Evolutionary conservation across 805 yeast genomes (phyloP).

Genomic region (Hanseniaspora lindneri): DNA sequence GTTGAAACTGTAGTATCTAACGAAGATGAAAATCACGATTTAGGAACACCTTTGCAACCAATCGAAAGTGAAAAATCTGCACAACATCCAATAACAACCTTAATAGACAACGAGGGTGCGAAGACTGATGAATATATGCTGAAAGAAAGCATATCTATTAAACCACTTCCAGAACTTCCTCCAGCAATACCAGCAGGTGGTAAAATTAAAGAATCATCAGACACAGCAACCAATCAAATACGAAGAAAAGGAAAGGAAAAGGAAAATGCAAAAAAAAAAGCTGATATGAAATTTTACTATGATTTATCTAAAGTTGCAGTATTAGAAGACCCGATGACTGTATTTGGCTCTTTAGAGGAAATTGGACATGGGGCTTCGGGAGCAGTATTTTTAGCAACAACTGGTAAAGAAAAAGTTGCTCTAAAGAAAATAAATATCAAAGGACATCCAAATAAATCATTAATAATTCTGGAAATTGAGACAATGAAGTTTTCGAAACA

Average conservation of each 20-base stretch:
- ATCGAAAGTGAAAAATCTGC: neutral
- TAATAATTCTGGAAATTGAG: constrained; percentile 85
- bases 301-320: constrained; percentile 49
- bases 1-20: constrained; percentile 27
- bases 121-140: too few relatives aligned
- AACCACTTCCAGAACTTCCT: neutral
- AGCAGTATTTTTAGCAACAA: constrained; percentile 79
- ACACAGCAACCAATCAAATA: too few relatives aligned
- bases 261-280: constrained; percentile 68
- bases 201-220: too few relatives aligned
- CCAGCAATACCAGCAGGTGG: constrained; percentile 8
- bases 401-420: constrained; percentile 51
- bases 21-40: neutral
- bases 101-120: too few relatives aligned
- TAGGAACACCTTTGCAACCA: neutral
- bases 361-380: constrained; percentile 99
- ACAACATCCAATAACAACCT: neutral
- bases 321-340: constrained; percentile 61
- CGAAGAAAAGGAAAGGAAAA: constrained; percentile 34
- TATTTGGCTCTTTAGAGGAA: constrained; percentile 59
- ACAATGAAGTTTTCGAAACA: constrained; percentile 92
- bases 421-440: constrained; percentile 93
- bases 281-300: constrained; percentile 56
- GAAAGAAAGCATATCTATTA: too few relatives aligned
- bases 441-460: constrained; percentile 89